These are phyloP conservation scores for Corniculantispora saksenae DNA, from an alignment of 2,329 filamentous ascomycete genomes.

Conservation along the genomic window DNA sequence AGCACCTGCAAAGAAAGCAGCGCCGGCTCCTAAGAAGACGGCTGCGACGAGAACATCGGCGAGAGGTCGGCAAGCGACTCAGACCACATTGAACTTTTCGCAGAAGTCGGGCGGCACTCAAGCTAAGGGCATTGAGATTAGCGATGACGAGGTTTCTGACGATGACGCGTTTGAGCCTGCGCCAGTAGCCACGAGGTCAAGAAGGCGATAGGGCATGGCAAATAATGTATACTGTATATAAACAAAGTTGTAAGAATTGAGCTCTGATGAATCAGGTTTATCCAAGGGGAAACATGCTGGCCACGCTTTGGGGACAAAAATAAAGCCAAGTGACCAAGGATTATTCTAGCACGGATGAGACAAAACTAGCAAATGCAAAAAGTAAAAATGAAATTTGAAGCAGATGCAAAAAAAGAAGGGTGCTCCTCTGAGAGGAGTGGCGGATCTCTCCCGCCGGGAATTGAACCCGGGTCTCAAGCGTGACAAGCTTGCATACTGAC, in stretches of 20 bases:
- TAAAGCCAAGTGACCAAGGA: neutral
- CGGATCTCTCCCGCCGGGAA: constrained; percentile 27
- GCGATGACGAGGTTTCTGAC: constrained; percentile 66
- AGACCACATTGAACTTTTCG: constrained; percentile 54
- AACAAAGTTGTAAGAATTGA: constrained; percentile 1
- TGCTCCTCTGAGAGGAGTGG: constrained; percentile 16
- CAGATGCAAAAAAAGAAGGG: neutral
- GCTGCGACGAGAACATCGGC: constrained; percentile 28
- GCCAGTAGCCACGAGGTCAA: constrained; percentile 35
- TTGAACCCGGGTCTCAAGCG: constrained; percentile 27
- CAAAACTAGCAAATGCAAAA: neutral
- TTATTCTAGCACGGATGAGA: neutral
- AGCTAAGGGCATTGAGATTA: constrained; percentile 57
- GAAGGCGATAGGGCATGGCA: constrained; percentile 28
- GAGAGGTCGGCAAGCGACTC: constrained; percentile 47
- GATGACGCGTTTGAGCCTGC: constrained; percentile 62
- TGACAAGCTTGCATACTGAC: constrained; percentile 28
- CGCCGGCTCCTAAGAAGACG: constrained; percentile 17
- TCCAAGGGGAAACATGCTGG: neutral
- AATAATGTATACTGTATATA: neutral
- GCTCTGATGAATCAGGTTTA: neutral
- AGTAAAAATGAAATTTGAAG: neutral
- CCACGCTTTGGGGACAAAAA: neutral
- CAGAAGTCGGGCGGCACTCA: constrained; percentile 45
- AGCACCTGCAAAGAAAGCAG: constrained; percentile 20